Conservation (phyloP, 2,329 filamentous ascomycete species). For the Ascochyta koolunga region DNA sequence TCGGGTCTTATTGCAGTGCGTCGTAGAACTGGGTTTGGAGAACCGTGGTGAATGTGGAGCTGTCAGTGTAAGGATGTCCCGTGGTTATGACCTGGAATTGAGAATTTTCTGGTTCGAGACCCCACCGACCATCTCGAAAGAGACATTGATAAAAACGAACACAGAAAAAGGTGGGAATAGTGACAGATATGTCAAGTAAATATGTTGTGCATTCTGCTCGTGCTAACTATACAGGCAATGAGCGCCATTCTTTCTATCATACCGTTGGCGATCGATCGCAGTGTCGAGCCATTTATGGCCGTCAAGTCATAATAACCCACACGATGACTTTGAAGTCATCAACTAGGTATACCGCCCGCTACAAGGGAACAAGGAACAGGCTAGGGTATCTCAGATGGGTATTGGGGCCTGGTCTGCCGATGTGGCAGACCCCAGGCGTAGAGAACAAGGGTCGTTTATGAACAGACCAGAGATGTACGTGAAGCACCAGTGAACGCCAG, state of each 20-base stretch:
- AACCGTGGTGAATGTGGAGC: constrained; percentile 7
- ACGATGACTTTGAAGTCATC: constrained; percentile 12
- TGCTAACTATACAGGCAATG: constrained; percentile 12
- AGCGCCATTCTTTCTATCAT: constrained; percentile 3
- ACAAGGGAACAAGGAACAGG: constrained; percentile 21
- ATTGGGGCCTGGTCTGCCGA: constrained; percentile 25
- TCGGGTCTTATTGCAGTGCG: background rate
- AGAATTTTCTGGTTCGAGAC: constrained; percentile 1
- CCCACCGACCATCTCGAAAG: background rate
- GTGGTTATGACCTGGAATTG: constrained; percentile 1
- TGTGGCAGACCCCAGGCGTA: constrained; percentile 2
- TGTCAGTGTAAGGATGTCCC: constrained; percentile 3
- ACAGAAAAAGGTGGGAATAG: background rate
- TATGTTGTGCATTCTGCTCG: constrained; percentile 3
- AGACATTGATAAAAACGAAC: background rate
- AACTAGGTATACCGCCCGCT: constrained; percentile 22
- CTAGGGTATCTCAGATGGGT: constrained; percentile 35
- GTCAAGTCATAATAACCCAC: constrained; percentile 13
- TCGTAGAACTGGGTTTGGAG: constrained; percentile 3
- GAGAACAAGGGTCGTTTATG: constrained; percentile 4
- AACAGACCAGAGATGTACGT: constrained; percentile 9
- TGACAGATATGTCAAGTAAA: background rate
- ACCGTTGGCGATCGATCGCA: constrained; percentile 15
- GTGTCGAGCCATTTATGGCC: constrained; percentile 14
- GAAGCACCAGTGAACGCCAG: constrained; percentile 19